Evolutionary conservation across 306 rosid species (phyloP).

Genomic region (Acacia acuminata): DNA sequence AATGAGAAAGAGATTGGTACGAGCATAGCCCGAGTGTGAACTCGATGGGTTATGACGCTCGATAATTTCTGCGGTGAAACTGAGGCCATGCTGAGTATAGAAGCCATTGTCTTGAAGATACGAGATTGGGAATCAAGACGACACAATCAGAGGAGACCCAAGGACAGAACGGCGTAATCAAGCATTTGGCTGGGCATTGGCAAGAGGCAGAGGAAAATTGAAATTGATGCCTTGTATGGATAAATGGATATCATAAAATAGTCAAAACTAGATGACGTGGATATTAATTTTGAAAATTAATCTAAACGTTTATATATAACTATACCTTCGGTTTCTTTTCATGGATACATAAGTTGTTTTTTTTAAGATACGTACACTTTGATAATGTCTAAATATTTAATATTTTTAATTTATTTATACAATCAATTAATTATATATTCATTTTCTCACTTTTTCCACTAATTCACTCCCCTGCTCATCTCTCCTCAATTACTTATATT

Average conservation of each 20-base stretch:
- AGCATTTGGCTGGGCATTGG: background rate
- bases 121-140: background rate
- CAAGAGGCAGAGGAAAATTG: background rate
- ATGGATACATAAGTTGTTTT: no score
- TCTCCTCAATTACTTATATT: no score
- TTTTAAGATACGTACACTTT: no score
- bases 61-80: conserved; percentile 40
- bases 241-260: background rate
- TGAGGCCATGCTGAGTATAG: conserved; percentile 42
- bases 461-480: no score
- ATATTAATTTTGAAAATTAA: no score
- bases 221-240: background rate
- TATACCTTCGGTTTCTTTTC: no score
- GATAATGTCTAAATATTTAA: no score
- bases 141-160: background rate
- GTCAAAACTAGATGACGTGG: background rate
- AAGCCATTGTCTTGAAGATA: conserved; percentile 57
- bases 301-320: no score
- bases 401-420: no score
- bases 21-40: conserved; percentile 32
- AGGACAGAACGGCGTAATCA: no score
- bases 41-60: conserved; percentile 28
- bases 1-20: conserved; percentile 47
- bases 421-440: no score
- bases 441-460: no score